These are phyloP conservation scores for Apiotrichum sp. DNA, from an alignment of 1,284 basidiomycete species.

Conservation along the genomic window DNA sequence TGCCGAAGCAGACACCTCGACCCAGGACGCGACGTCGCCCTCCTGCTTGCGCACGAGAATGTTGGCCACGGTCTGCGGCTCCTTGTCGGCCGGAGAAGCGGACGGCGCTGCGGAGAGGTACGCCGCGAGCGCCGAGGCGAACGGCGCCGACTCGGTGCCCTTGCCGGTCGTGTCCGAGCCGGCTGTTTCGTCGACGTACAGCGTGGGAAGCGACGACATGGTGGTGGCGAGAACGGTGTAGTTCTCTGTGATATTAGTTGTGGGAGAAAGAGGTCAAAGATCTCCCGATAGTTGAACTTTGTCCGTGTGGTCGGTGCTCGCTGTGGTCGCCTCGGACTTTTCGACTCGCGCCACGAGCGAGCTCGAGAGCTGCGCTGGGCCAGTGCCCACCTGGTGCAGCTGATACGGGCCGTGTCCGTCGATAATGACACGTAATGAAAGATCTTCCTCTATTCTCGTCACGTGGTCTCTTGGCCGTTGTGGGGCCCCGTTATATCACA, in stretches of 20 bases:
- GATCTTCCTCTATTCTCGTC: no score
- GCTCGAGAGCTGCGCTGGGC: no score
- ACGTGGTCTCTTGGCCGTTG: no score
- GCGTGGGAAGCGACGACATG: slow-evolving; percentile 39
- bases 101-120: slow-evolving; percentile 67
- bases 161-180: slow-evolving; percentile 70
- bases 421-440: no score
- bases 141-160: slow-evolving; percentile 68
- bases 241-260: no score
- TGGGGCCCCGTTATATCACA: no score
- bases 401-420: no score
- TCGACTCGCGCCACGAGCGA: not conserved
- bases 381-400: no score
- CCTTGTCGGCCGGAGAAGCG: slow-evolving; percentile 50
- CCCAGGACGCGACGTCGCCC: slow-evolving; percentile 55
- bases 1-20: slow-evolving; percentile 75
- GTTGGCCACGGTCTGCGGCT: slow-evolving; percentile 41
- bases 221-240: not conserved
- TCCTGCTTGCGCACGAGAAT: slow-evolving; percentile 62
- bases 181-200: slow-evolving; percentile 74
- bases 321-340: not conserved
- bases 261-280: not conserved
- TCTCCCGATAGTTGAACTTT: no score
- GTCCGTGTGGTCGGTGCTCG: no score
- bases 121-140: slow-evolving; percentile 73